Evolutionary conservation across 2,329 filamentous ascomycete genomes (phyloP).

Genomic region (Exophiala dermatitidis): DNA sequence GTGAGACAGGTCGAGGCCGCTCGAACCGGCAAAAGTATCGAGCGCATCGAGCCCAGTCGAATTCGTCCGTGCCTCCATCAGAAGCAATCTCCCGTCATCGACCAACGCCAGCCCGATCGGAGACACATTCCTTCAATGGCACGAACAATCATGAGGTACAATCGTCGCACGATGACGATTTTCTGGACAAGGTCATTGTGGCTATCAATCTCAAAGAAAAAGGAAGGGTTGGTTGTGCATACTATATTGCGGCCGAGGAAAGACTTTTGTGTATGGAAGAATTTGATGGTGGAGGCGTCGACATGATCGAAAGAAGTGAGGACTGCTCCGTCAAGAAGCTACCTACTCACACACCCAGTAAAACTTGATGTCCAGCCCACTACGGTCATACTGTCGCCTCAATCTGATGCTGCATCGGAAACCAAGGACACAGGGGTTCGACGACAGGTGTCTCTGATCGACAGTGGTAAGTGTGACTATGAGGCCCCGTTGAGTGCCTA

Average conservation of each 20-base stretch:
- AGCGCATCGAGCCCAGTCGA: constrained; percentile 2
- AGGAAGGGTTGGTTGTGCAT: constrained; percentile 71
- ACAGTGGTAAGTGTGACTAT: constrained; percentile 28
- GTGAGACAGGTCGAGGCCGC: background rate
- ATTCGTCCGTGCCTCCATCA: constrained; percentile 1
- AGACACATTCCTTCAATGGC: background rate
- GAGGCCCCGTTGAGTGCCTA: background rate
- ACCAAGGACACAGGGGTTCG: constrained; percentile 33
- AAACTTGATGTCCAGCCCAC: constrained; percentile 57
- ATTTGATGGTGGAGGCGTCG: constrained; percentile 59
- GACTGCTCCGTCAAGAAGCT: constrained; percentile 11
- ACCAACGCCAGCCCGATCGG: background rate
- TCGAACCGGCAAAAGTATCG: background rate
- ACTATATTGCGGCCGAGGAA: constrained; percentile 65
- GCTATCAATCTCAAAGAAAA: constrained; percentile 67
- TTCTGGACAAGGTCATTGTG: constrained; percentile 65
- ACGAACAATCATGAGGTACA: background rate
- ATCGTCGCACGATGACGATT: constrained; percentile 36
- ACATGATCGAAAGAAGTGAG: constrained; percentile 55
- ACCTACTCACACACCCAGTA: constrained; percentile 40
- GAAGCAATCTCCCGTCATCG: background rate
- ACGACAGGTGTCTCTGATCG: constrained; percentile 29
- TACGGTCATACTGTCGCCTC: constrained; percentile 50
- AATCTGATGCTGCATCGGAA: constrained; percentile 42
- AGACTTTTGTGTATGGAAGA: constrained; percentile 72